phyloP scores from a whole-genome alignment of 345 rosid genomes.

The Tarenaya hassleriana region DNA sequence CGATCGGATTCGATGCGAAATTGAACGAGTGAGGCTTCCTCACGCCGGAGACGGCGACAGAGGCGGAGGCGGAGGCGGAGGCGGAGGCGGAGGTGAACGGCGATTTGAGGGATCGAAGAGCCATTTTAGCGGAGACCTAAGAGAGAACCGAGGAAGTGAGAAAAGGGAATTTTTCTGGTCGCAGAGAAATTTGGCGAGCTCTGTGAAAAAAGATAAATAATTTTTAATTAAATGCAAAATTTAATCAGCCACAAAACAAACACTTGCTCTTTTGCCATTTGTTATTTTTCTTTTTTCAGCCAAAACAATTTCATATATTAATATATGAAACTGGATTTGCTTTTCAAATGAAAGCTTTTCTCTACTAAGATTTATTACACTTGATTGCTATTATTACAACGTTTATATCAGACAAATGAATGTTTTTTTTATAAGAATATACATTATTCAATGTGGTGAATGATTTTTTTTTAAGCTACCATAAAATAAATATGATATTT shows the following conservation, averaged over 20 bases:
- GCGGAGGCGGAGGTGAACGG: no score
- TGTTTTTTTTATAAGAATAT: background rate
- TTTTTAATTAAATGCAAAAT: no score
- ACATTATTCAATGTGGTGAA: background rate
- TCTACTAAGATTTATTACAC: no score
- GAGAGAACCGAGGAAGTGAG: background rate
- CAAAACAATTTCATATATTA: no score
- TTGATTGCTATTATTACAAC: constrained; percentile 7
- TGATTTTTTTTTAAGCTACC: background rate
- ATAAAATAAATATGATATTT: background rate
- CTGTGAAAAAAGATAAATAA: no score
- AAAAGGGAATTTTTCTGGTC: no score
- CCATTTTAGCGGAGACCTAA: background rate
- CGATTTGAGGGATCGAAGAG: constrained; percentile 27
- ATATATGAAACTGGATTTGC: no score
- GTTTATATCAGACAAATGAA: background rate
- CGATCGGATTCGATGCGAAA: constrained; percentile 11
- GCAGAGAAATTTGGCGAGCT: no score
- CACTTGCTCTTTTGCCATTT: no score
- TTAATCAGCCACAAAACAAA: no score
- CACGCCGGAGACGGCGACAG: background rate
- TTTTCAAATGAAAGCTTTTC: no score
- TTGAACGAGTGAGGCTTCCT: constrained; percentile 14
- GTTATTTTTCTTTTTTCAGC: no score
- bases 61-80: constrained; percentile 5